These are phyloP conservation scores for Macroventuria anomochaeta DNA, from an alignment of 2,329 filamentous ascomycete species.

Conservation along the genomic window DNA sequence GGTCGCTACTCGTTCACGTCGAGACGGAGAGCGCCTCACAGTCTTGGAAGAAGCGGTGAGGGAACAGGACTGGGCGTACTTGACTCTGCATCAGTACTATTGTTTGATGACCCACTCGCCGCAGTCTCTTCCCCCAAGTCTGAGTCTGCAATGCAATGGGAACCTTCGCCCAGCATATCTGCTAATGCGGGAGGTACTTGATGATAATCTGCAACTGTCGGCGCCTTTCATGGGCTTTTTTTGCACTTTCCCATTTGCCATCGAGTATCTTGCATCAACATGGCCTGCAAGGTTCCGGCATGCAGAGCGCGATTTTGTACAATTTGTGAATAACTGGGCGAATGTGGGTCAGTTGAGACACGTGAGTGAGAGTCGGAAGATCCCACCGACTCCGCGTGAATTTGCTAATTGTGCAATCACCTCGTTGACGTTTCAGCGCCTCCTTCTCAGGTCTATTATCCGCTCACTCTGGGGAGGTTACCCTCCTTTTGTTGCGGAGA, in stretches of 20 bases:
- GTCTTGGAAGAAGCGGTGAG: constrained; percentile 47
- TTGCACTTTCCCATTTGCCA: constrained; percentile 54
- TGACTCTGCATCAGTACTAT: constrained; percentile 41
- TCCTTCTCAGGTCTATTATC: constrained; percentile 61
- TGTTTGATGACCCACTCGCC: constrained; percentile 34
- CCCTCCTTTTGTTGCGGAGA: not conserved
- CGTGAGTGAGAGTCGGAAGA: constrained; percentile 38
- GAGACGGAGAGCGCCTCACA: constrained; percentile 26
- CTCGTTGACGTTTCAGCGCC: constrained; percentile 61
- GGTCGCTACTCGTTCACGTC: not conserved
- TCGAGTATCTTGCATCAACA: constrained; percentile 34
- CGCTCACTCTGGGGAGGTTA: constrained; percentile 50
- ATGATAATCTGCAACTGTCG: constrained; percentile 54
- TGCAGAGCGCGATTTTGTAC: constrained; percentile 41
- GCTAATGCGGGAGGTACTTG: constrained; percentile 55
- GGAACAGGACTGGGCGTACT: constrained; percentile 37
- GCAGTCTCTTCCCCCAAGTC: constrained; percentile 45
- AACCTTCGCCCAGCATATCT: constrained; percentile 37
- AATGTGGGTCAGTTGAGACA: constrained; percentile 18
- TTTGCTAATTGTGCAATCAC: constrained; percentile 58
- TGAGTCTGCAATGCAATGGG: constrained; percentile 49
- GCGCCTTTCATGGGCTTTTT: constrained; percentile 54
- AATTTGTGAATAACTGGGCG: constrained; percentile 53
- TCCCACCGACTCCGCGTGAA: constrained; percentile 65
- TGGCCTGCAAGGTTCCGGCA: constrained; percentile 36